Evolutionary conservation across 2,329 filamentous ascomycete species (phyloP).

Genomic region (Fusarium hainanense): DNA sequence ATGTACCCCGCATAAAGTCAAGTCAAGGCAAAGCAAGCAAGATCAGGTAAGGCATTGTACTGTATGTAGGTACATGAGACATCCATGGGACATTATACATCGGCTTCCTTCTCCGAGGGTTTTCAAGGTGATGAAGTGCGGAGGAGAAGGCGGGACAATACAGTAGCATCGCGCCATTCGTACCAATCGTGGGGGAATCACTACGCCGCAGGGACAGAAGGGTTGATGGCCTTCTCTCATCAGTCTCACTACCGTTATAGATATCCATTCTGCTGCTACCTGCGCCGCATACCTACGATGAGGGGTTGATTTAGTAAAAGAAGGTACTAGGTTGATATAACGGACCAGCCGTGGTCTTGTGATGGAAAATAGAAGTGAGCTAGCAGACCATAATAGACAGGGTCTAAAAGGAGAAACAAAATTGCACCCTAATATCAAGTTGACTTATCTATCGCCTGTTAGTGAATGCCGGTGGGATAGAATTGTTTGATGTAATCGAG

Average conservation of each 20-base stretch:
- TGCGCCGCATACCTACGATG: slow-evolving; percentile 12
- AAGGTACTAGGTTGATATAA: slow-evolving; percentile 22
- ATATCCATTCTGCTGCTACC: not conserved
- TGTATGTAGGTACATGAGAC: slow-evolving; percentile 29
- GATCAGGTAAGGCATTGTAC: not conserved
- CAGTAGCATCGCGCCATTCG: slow-evolving; percentile 40
- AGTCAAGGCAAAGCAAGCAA: not conserved
- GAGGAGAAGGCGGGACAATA: slow-evolving; percentile 12
- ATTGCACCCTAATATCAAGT: slow-evolving; percentile 1
- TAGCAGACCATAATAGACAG: slow-evolving; percentile 13
- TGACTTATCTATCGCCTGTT: slow-evolving; percentile 5
- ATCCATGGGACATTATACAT: slow-evolving; percentile 30
- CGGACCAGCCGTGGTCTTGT: slow-evolving; percentile 44
- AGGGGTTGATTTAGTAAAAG: slow-evolving; percentile 42
- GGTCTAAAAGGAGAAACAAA: slow-evolving; percentile 31
- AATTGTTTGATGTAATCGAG: slow-evolving; percentile 45
- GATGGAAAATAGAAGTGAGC: slow-evolving; percentile 29
- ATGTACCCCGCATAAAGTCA: not conserved
- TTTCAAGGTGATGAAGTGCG: slow-evolving; percentile 14
- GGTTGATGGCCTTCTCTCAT: slow-evolving; percentile 1
- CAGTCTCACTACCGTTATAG: not conserved
- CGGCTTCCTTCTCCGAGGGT: slow-evolving; percentile 21
- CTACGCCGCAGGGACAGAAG: slow-evolving; percentile 25
- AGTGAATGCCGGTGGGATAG: not conserved
- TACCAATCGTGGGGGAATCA: slow-evolving; percentile 43